Conservation (phyloP, 2,329 filamentous ascomycete genomes). For the Lojkania enalia region DNA sequence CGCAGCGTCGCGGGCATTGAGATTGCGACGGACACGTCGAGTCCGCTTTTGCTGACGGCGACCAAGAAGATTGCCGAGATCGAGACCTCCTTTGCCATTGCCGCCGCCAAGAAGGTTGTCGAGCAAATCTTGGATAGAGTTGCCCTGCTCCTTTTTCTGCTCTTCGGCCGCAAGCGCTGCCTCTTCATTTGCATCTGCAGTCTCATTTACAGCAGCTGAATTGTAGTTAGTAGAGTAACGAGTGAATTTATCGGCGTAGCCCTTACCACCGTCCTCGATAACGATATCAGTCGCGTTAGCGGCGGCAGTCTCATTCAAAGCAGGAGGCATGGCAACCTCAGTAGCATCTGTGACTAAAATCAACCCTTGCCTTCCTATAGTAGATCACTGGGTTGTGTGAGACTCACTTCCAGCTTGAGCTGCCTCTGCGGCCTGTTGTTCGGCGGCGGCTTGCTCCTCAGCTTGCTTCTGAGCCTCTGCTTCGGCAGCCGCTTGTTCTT, state of each 20-base stretch:
- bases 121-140: background rate
- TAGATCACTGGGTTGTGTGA: background rate
- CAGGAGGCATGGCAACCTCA: background rate
- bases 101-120: background rate
- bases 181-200: constrained; percentile 6
- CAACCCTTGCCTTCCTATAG: background rate
- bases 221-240: too few species aligned
- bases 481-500: background rate
- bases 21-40: background rate
- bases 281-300: constrained; percentile 1
- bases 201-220: background rate
- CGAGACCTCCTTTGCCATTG: background rate
- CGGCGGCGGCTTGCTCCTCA: constrained; percentile 3
- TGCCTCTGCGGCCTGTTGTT: too few species aligned
- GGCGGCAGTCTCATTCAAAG: background rate
- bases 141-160: background rate
- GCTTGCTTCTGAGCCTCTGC: background rate
- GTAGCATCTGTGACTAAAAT: background rate
- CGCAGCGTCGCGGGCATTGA: background rate
- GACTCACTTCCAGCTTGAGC: background rate
- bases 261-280: constrained; percentile 19
- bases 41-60: background rate
- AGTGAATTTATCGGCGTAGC: too few species aligned
- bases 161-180: background rate
- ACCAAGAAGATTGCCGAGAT: background rate